Evolutionary conservation across 164 flowering plant genomes (phyloP), one percentile per base, ranked within the genome.

Genomic region (Cinnamomum chago): DNA sequence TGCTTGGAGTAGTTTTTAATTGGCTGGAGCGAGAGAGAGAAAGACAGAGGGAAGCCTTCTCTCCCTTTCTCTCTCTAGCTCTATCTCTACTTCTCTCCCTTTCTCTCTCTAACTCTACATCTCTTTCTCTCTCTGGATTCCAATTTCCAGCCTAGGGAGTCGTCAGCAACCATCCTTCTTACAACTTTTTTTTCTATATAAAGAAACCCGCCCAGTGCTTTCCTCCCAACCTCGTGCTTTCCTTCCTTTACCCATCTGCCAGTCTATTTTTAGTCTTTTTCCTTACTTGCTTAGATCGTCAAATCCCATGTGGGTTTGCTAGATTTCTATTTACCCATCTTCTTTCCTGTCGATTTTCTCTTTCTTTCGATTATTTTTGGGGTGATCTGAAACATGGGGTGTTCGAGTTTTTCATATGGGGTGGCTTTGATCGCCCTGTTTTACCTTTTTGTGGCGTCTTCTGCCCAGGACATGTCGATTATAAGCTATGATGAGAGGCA

Each of bases 391-490:
- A 20, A 30, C 17, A 66, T 66, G 69, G 69, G 69, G 28, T 27
- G 17, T 15, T 30, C 69, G 30, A 30, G 47, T 33, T 3, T 33
- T 14, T 66, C 28, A 30, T 12, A 10, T 15, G 35, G 28, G 69
- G 67, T 64, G 25, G 67, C 28, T 10, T 24, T 64, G 13, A 30
- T 30, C 35, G 28, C 35, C n/a, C 30, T 66, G 33, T 27, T 66
- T 33, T 66, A 20, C n/a, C 20, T 30, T 40, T 52, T 81, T 80
- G 65, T 73, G 35, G 30, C 40, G 2, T 60, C 89, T 1, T 69
- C 76, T 14, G 82, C 85, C 70, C 2, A 70, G 0, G 85, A 78
- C 80, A 77, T 82, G 82, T 86, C 87, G 73, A 84, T 84, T 77
- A 75, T 80, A 51, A 67, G 68, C 23, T 75, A 75, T 77, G 60